These are phyloP conservation scores for Bromus sterilis DNA, from an alignment of 176 grass and related monocot genomes.

Conservation along the genomic window DNA sequence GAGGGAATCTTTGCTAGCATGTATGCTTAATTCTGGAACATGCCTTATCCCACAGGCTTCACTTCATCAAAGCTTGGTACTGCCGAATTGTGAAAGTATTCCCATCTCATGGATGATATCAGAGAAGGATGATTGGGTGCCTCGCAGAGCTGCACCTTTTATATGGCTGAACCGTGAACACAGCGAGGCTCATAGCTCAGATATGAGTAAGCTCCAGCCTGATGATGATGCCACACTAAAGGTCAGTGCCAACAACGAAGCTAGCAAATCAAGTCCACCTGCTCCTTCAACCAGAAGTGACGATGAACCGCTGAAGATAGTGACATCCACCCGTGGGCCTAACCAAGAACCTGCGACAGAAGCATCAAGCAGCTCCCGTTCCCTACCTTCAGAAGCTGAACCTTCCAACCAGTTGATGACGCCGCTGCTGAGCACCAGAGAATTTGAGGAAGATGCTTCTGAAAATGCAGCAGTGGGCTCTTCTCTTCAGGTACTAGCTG, in stretches of 20 bases:
- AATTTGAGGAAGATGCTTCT: not conserved
- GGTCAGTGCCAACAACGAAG: conserved; percentile 5
- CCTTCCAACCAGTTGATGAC: conserved; percentile 19
- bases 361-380: not conserved
- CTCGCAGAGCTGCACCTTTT: conserved; percentile 61
- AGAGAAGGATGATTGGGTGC: conserved; percentile 81
- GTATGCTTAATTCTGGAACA: not conserved
- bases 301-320: not conserved
- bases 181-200: conserved; percentile 2
- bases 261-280: not conserved
- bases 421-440: conserved; percentile 17
- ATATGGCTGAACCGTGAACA: conserved; percentile 57
- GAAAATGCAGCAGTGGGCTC: not conserved
- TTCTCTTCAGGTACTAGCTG: not conserved
- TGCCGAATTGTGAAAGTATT: conserved; percentile 76
- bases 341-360: conserved; percentile 8
- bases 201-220: not conserved
- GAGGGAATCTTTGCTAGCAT: not conserved
- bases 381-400: not conserved
- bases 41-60: conserved; percentile 41
- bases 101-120: conserved; percentile 66
- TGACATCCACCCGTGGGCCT: not conserved
- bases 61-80: conserved; percentile 47
- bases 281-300: not conserved
- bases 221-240: conserved; percentile 20